Evolutionary conservation across 2,329 filamentous ascomycete species (phyloP).

Genomic region (Sarocladium kiliense): DNA sequence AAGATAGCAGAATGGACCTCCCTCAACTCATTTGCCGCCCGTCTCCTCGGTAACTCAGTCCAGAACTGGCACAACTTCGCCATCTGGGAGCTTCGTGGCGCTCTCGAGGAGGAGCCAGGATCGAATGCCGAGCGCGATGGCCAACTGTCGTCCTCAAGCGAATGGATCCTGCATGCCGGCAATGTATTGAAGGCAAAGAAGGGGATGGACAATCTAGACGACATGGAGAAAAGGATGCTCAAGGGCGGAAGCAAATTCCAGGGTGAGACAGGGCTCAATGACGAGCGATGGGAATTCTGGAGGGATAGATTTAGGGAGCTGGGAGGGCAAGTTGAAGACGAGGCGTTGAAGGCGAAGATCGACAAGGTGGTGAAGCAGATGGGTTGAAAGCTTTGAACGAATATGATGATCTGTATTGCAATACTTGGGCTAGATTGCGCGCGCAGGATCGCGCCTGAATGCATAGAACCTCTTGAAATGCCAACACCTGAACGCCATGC

Average conservation of each 20-base stretch:
- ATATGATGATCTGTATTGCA: not conserved
- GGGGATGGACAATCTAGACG: conserved; percentile 15
- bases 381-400: conserved; percentile 14
- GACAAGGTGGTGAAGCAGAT: conserved; percentile 18
- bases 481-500: conserved; percentile 11
- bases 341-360: conserved; percentile 16
- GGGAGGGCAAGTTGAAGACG: conserved; percentile 13
- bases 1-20: conserved; percentile 22
- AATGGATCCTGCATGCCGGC: conserved; percentile 27
- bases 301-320: conserved; percentile 20
- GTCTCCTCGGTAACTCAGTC: conserved; percentile 19
- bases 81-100: conserved; percentile 24
- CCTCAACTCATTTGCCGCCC: conserved; percentile 28
- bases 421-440: not conserved
- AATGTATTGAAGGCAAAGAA: conserved; percentile 16
- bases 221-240: conserved; percentile 15
- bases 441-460: conserved; percentile 3
- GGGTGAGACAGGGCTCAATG: conserved; percentile 18
- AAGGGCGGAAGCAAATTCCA: conserved; percentile 17
- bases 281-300: conserved; percentile 27
- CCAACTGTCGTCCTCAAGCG: conserved; percentile 17
- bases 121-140: conserved; percentile 15
- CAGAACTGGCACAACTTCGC: conserved; percentile 22
- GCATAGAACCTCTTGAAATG: not conserved
- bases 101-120: conserved; percentile 20